phyloP scores from a whole-genome alignment of 495 filamentous ascomycete genomes.

The Extremus antarcticus region DNA sequence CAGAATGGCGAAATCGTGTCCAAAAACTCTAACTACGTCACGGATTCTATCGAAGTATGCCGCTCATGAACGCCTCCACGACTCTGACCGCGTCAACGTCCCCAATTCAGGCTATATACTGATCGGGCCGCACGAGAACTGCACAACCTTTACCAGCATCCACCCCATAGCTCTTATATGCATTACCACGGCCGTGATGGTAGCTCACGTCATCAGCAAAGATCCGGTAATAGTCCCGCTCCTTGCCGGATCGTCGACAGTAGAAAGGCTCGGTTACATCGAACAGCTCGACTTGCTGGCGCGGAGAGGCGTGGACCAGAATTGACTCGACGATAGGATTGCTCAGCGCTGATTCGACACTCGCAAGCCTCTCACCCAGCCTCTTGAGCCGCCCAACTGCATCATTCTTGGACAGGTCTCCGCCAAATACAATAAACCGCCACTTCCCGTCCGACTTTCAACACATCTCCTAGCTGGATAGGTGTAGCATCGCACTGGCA shows the following conservation, averaged over 20 bases:
- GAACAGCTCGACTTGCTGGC: background rate
- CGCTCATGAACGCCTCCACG: background rate
- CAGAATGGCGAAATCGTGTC: no score
- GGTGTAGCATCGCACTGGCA: background rate
- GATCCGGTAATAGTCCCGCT: constrained; percentile 50
- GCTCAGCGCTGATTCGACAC: background rate
- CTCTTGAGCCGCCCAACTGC: background rate
- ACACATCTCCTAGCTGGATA: background rate
- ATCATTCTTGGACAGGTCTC: background rate
- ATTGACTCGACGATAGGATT: background rate
- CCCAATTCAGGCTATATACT: background rate
- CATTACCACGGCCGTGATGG: constrained; percentile 52
- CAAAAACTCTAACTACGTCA: no score
- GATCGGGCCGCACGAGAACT: background rate
- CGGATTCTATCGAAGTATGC: no score
- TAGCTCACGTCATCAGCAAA: constrained; percentile 60
- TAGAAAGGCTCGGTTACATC: background rate
- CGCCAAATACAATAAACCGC: background rate
- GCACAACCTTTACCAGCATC: constrained; percentile 35
- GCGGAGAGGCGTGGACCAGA: background rate
- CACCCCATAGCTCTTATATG: constrained; percentile 52
- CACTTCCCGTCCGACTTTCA: background rate
- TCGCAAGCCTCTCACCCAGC: background rate
- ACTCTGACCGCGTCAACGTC: background rate
- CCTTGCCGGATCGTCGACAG: background rate